A percentile compares a stretch with the other conserved stretches of the same genome.
Conservation (phyloP, 2,329 filamentous ascomycete genomes). For the Cladosporium austrohemisphaericum region DNA sequence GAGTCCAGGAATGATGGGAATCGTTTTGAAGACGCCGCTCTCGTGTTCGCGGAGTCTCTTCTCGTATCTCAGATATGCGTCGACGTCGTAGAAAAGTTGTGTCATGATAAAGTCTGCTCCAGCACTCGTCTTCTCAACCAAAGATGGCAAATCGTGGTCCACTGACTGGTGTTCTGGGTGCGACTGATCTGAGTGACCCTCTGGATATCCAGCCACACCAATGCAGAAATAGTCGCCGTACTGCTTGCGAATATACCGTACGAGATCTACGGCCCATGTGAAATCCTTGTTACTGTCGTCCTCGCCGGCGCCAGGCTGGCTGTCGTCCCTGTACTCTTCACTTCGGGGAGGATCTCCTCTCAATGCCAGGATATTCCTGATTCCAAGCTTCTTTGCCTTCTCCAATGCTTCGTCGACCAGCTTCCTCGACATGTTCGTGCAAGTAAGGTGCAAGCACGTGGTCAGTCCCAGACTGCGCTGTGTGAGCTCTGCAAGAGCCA, state of each 20-base stretch:
- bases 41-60: slow-evolving; percentile 70
- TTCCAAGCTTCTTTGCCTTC: slow-evolving; percentile 83
- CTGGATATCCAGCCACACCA: slow-evolving; percentile 90
- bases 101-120: slow-evolving; percentile 99
- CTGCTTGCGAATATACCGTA: slow-evolving; percentile 78
- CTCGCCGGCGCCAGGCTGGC: slow-evolving; percentile 53
- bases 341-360: slow-evolving; percentile 86
- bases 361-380: slow-evolving; percentile 89
- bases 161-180: slow-evolving; percentile 73
- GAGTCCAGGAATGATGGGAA: slow-evolving; percentile 87
- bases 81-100: slow-evolving; percentile 89
- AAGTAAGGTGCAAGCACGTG: slow-evolving; percentile 93
- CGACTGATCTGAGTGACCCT: slow-evolving; percentile 88
- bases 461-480: slow-evolving; percentile 88
- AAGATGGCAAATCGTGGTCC: slow-evolving; percentile 70
- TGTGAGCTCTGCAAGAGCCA: slow-evolving; percentile 92
- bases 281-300: slow-evolving; percentile 71
- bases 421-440: slow-evolving; percentile 90
- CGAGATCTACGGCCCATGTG: slow-evolving; percentile 81
- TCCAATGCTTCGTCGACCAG: slow-evolving; percentile 86
- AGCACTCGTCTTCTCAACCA: slow-evolving; percentile 85
- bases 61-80: slow-evolving; percentile 80
- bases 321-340: slow-evolving; percentile 75
- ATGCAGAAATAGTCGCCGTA: slow-evolving; percentile 96
- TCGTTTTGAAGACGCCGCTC: slow-evolving; percentile 77